These are phyloP conservation scores for Leucosporidium scottii DNA, from an alignment of 768 basidiomycete species.

Conservation along the genomic window DNA sequence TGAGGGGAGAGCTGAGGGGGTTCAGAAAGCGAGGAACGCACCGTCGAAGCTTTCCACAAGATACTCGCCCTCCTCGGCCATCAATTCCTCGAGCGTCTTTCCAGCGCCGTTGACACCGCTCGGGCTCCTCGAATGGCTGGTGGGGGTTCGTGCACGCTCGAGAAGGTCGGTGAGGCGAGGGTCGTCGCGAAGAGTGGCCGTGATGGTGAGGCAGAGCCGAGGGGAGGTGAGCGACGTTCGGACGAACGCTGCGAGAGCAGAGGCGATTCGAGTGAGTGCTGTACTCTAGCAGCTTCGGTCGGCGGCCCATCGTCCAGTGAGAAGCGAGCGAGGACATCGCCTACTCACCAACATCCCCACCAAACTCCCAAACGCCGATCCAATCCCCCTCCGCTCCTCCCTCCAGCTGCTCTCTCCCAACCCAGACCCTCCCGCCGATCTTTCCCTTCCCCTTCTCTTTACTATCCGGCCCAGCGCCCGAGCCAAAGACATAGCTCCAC, in stretches of 20 bases:
- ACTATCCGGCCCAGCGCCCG: not conserved
- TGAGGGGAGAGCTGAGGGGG: too few species aligned
- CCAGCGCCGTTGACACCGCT: not conserved
- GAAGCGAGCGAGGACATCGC: too few species aligned
- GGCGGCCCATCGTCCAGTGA: too few species aligned
- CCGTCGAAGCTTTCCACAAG: conserved; percentile 18
- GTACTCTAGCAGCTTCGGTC: not conserved
- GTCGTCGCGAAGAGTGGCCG: conserved; percentile 17
- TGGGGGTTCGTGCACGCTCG: not conserved
- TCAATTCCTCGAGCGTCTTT: too few species aligned
- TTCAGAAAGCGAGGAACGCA: not conserved
- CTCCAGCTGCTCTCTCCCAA: not conserved
- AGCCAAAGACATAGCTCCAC: not conserved
- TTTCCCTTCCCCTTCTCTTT: conserved; percentile 2
- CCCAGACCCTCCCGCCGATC: conserved; percentile 6
- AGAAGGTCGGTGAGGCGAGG: conserved; percentile 6
- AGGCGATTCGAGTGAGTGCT: too few species aligned
- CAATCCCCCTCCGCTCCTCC: not conserved
- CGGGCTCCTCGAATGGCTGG: not conserved
- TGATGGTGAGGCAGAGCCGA: conserved; percentile 14
- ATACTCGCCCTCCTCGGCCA: conserved; percentile 20
- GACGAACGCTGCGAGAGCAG: conserved; percentile 10
- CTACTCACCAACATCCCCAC: not conserved
- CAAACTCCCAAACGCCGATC: conserved; percentile 19
- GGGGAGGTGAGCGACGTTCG: conserved; percentile 1